phyloP scores from a whole-genome alignment of 305 asterid genomes.

The Plantago rigida region DNA sequence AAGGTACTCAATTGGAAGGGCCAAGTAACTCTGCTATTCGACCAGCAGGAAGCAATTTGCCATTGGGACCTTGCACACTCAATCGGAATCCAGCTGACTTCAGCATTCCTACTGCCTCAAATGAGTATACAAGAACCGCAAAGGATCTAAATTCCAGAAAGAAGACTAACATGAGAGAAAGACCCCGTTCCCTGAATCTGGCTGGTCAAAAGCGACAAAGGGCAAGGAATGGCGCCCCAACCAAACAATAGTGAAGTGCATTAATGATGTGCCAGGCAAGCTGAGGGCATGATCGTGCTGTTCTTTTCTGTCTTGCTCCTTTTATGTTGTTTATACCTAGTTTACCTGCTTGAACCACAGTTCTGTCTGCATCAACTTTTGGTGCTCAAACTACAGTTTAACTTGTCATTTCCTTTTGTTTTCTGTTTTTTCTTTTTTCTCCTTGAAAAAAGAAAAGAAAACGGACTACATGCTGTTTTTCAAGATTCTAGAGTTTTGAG shows the following conservation, averaged over 20 bases:
- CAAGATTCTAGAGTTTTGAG: too few species aligned
- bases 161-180: slow-evolving; percentile 27
- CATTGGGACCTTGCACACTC: slow-evolving; percentile 35
- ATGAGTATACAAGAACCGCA: slow-evolving; percentile 43
- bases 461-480: too few species aligned
- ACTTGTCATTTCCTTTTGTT: too few species aligned
- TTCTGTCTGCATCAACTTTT: too few species aligned
- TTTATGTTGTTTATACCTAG: too few species aligned
- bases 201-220: slow-evolving; percentile 39
- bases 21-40: slow-evolving; percentile 4
- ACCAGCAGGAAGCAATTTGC: slow-evolving; percentile 19
- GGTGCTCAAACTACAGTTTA: too few species aligned
- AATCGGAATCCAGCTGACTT: slow-evolving; percentile 77
- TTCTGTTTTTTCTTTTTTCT: too few species aligned
- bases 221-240: slow-evolving; percentile 25
- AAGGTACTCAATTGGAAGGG: slow-evolving; percentile 27
- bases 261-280: background rate
- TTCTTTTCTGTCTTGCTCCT: too few species aligned
- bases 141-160: slow-evolving; percentile 40
- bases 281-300: too few species aligned
- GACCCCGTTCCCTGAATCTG: slow-evolving; percentile 10
- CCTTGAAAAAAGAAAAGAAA: too few species aligned
- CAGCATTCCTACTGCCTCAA: slow-evolving; percentile 47
- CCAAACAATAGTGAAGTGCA: slow-evolving; percentile 28
- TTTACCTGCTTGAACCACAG: too few species aligned